Base-by-base conservation (phyloP, 2,329 filamentous ascomycete species). In the Ilyonectria sp. region DNA sequence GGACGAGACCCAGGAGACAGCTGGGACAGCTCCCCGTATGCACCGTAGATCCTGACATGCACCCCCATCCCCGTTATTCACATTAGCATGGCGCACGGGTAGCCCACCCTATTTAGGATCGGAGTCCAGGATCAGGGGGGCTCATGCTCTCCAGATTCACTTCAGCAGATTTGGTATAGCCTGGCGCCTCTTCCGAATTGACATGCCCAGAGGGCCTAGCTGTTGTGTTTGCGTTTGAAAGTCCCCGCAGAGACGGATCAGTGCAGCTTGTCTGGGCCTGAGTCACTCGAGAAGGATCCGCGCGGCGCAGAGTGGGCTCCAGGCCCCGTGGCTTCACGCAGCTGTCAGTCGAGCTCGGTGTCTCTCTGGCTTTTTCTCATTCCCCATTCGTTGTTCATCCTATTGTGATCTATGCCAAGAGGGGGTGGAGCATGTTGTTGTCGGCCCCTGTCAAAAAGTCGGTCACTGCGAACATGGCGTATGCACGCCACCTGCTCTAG, bases 361-460 rank as follows among this genome's bases (percentile, higher is more conserved):
- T 43, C 40, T 8, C 40, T 43, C 40, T n/a, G 40, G 17, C 15
- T 13, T 9, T 53, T n/a, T 35, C 6, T 35, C 31, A 7, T 43
- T 33, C 29, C 17, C n/a, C n/a, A 35, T 53, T 53, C 29, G 50
- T 21, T 33, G 17, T 17, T 33, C 29, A 11, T 35, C 40, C 40
- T 43, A 43, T 43, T 43, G 15, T 43, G 6, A 6, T 40, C 40
- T 8, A 43, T n/a, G 2, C 15, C 40, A 43, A 43, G 17, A 29
- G 15, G 50, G n/a, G 31, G 50, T 35, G n/a, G 26, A 67, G 53
- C 21, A 67, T 44, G 17, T 15, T 63, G n/a, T 17, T 63, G 29
- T 31, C 31, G 15, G 9, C 49, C 49, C 26, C 26, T 49, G 40
- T 59, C 53, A 46, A 72, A 74, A 70, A 63, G 37, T 66, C 63